phyloP scores from a whole-genome alignment of 352 stramenopile genomes.

The Pseudoperonospora humuli region DNA sequence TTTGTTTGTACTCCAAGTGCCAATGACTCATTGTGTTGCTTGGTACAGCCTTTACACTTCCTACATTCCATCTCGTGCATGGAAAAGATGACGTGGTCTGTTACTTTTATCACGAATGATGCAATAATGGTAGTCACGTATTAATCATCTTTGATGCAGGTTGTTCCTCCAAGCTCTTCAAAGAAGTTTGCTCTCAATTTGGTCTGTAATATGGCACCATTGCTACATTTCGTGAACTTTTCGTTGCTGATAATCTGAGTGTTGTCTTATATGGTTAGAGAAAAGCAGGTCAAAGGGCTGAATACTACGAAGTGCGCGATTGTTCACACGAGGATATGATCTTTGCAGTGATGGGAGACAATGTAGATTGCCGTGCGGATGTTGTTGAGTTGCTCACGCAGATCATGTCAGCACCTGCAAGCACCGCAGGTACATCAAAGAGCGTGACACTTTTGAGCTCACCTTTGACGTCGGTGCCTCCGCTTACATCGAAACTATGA shows the following conservation, averaged over 20 bases:
- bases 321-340: constrained; percentile 62
- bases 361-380: constrained; percentile 31
- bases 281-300: constrained; percentile 30
- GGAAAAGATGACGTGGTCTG: constrained; percentile 40
- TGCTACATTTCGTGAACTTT: background rate
- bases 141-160: constrained; percentile 14
- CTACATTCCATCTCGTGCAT: constrained; percentile 51
- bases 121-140: background rate
- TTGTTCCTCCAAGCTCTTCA: constrained; percentile 51
- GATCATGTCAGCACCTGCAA: constrained; percentile 20
- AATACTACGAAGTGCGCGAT: constrained; percentile 35
- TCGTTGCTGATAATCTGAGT: constrained; percentile 1
- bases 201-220: constrained; percentile 20
- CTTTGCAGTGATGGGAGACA: constrained; percentile 65
- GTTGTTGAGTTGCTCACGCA: constrained; percentile 34
- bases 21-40: no score
- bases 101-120: background rate
- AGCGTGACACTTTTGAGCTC: background rate
- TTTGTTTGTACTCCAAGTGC: no score
- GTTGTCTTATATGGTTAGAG: constrained; percentile 16
- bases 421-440: background rate
- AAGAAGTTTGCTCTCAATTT: constrained; percentile 40
- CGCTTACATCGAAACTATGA: constrained; percentile 14
- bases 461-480: background rate
- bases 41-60: constrained; percentile 26